Base-by-base conservation (phyloP, 1,284 basidiomycete species). In the Kalmanozyma brasiliensis region DNA sequence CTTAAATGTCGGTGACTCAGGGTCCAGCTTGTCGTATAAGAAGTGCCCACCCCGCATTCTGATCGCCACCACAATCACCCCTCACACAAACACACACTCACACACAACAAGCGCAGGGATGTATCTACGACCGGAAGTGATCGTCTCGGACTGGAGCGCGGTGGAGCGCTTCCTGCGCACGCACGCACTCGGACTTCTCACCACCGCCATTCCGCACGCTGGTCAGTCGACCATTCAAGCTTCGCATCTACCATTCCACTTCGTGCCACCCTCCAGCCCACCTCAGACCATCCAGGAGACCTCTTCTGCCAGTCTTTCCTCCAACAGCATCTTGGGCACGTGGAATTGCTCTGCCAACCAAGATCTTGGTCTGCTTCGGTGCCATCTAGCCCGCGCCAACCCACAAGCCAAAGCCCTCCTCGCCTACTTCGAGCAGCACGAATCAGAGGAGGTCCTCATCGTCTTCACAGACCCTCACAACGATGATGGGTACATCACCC, bases 351-450 rank as follows among this genome's bases (percentile, higher is more conserved):
- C 30, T 1, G 23, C 35, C 13, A 9, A 6, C 9, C 13, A n/a
- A 10, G 46, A 58, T 40, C 48, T 55, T 1, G 64, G 61, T 1
- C 14, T 20, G 0, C 51, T 75, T 1, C 52, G 48, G 14, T 58
- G 73, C 22, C 70, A 73, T 29, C 40, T 75, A 5, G 61, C 66
- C 4, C 53, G 70, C 4, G 24, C 41, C 8, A 75, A 75, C 34
- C 73, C 73, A 0, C 73, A 75, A 40, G 55, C 70, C 5, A 73
- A 73, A 52, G 59, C 56, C 1, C 51, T 74, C 0, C 38, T 73
- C 35, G 20, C 35, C 13, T 29, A 20, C 1, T 17, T 42, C 4
- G 3, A 35, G 0, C 8, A 24, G 4, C 20, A 20, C n/a, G 43
- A 35, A 16, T 6, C 13, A 19, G 26, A 35, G n/a, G 52, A 68